Conservation (phyloP, 2,329 filamentous ascomycete genomes). For the Colletotrichum sp. region DNA sequence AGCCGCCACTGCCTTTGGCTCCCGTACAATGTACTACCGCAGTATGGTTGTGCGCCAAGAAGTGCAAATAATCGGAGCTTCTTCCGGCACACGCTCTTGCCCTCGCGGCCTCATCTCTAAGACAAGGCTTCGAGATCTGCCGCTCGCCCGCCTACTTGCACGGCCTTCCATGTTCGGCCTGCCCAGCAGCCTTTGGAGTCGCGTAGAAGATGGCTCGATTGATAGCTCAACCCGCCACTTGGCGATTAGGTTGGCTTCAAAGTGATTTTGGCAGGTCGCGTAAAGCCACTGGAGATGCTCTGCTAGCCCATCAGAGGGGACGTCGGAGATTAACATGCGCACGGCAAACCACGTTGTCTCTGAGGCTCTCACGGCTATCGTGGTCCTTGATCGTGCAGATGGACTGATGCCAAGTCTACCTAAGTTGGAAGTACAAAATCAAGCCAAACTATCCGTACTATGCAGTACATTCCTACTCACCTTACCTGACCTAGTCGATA, state of each 20-base stretch:
- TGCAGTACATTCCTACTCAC: neutral
- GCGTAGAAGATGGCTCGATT: neutral
- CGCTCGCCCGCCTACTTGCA: neutral
- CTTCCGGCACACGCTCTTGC: neutral
- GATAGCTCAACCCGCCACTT: neutral
- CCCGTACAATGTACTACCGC: neutral
- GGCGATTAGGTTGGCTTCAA: too few relatives aligned
- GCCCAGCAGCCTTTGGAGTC: neutral
- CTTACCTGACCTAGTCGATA: neutral
- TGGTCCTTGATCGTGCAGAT: neutral
- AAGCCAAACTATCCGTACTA: neutral
- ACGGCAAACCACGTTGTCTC: neutral
- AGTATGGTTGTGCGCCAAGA: neutral
- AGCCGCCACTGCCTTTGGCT: neutral
- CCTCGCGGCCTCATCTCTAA: neutral
- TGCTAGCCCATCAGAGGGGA: neutral
- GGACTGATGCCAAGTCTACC: neutral
- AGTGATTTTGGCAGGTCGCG: too few relatives aligned
- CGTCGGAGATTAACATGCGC: neutral
- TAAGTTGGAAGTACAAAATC: neutral
- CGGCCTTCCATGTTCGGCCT: neutral
- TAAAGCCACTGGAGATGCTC: neutral
- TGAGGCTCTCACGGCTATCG: neutral
- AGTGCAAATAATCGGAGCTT: neutral
- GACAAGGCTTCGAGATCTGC: conserved; percentile 1